Conservation (phyloP, 257 asterid species). For the Solanum commersonii region DNA sequence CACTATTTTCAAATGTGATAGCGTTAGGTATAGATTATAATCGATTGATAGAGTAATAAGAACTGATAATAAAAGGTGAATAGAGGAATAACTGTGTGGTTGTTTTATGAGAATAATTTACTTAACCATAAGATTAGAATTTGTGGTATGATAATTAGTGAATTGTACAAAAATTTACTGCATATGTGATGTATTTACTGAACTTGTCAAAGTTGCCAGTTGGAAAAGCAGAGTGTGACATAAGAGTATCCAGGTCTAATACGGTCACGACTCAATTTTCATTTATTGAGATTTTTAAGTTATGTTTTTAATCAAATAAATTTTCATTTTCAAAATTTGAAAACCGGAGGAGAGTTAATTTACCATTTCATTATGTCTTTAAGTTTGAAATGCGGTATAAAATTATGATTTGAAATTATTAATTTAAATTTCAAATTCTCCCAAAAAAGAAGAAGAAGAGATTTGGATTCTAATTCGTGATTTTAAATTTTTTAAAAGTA, state of each 20-base stretch:
- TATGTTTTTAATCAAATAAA: too few species aligned
- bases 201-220: neutral
- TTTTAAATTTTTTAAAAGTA: neutral
- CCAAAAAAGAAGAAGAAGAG: too few species aligned
- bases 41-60: neutral
- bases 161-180: neutral
- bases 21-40: neutral
- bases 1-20: neutral
- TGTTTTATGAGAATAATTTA: too few species aligned
- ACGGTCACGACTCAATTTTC: neutral
- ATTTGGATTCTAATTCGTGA: neutral
- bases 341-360: neutral
- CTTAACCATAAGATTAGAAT: too few species aligned
- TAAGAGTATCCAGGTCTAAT: neutral
- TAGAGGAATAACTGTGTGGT: neutral
- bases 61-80: neutral
- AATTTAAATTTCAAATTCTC: neutral
- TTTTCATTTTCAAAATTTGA: neutral
- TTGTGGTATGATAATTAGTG: neutral
- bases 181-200: neutral
- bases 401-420: neutral
- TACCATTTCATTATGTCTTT: neutral
- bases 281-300: neutral
- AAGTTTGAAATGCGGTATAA: neutral
- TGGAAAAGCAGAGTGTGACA: neutral